A percentile compares a stretch with the other conserved stretches of the same genome.
Conservation (phyloP, 2,329 filamentous ascomycete genomes). For the Diatrype stigma region DNA sequence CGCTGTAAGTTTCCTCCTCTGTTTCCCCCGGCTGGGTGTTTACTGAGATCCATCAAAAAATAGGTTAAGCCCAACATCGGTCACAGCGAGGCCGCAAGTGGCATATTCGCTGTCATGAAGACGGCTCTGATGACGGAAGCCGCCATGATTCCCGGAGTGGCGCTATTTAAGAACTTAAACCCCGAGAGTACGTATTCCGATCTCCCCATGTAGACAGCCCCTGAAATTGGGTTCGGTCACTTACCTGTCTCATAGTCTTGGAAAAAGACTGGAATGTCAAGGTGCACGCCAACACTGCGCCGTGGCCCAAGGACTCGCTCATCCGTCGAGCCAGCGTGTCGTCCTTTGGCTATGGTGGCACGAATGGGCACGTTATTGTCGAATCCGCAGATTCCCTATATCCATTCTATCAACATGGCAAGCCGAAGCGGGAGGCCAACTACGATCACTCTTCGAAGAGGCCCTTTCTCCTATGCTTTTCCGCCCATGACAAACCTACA, state of each 20-base stretch:
- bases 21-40: not conserved
- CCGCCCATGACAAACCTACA: constrained; percentile 8
- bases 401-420: constrained; percentile 14
- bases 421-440: constrained; percentile 6
- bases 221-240: not conserved
- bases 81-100: constrained; percentile 21
- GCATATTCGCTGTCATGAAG: constrained; percentile 19
- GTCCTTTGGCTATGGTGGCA: constrained; percentile 18
- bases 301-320: constrained; percentile 12
- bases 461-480: constrained; percentile 7
- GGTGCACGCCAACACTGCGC: constrained; percentile 8
- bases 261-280: constrained; percentile 13
- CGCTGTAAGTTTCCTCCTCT: constrained; percentile 6
- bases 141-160: constrained; percentile 11
- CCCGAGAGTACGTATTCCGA: constrained; percentile 7
- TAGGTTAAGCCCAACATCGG: constrained; percentile 20
- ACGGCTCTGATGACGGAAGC: constrained; percentile 14
- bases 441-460: constrained; percentile 1
- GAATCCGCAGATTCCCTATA: constrained; percentile 15
- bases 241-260: not conserved
- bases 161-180: constrained; percentile 16
- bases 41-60: not conserved
- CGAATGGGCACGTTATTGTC: constrained; percentile 16
- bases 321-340: constrained; percentile 12
- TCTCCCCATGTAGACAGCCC: not conserved